Percentiles rank a stretch among this genome's conserved stretches.
Conservation (phyloP, 331 rosid species). For the Quercus lobata region DNA sequence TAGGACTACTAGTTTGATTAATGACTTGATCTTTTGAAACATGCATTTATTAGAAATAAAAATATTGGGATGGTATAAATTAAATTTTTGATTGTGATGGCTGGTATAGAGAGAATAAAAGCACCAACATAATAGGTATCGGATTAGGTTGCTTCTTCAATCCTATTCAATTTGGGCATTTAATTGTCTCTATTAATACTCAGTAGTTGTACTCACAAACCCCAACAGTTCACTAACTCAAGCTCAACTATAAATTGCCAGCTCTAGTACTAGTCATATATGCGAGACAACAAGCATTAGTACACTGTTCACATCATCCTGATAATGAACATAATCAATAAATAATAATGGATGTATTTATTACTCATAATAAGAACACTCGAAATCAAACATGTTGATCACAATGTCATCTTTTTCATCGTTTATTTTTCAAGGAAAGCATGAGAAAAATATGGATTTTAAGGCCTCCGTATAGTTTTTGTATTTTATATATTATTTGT, state of each 20-base stretch:
- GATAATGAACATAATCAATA: no score
- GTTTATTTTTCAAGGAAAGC: no score
- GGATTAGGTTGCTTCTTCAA: not conserved
- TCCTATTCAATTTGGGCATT: not conserved
- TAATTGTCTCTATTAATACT: not conserved
- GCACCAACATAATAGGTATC: not conserved
- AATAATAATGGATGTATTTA: no score
- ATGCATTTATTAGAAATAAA: not conserved
- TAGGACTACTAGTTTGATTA: not conserved
- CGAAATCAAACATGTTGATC: no score
- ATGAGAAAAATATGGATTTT: no score
- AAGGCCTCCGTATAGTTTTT: no score
- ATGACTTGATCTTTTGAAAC: not conserved
- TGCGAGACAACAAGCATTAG: no score
- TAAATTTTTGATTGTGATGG: not conserved
- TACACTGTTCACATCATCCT: no score
- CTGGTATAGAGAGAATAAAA: not conserved
- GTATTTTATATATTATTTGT: not conserved
- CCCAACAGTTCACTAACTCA: not conserved
- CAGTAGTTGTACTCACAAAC: no score
- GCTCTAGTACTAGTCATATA: not conserved
- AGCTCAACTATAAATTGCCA: not conserved
- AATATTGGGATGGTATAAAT: not conserved
- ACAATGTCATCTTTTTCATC: no score
- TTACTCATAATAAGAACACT: no score